Evolutionary conservation across 2,329 filamentous ascomycete species (phyloP).

Genomic region (Cordyceps cateniannulata): DNA sequence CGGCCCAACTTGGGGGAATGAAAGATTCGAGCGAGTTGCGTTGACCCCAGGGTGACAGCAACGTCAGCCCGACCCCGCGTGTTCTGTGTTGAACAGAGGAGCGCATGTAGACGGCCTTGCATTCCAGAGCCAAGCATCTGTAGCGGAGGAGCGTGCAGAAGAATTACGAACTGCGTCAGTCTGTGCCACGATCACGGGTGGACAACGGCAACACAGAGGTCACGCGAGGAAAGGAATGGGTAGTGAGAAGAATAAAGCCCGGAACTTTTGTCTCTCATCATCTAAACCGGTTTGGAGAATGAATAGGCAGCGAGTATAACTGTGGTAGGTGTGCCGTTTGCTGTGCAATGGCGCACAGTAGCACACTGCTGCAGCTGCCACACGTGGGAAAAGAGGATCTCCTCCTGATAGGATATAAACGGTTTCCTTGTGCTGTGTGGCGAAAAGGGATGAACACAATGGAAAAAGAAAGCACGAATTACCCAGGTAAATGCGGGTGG

Average conservation of each 20-base stretch:
- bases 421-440: background rate
- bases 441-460: background rate
- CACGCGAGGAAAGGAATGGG: background rate
- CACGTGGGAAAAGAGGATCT: conserved; percentile 9
- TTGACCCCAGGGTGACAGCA: background rate
- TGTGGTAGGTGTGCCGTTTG: background rate
- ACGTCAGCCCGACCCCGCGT: background rate
- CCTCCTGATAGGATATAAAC: background rate
- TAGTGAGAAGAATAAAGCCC: background rate
- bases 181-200: background rate
- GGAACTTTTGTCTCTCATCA: background rate
- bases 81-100: background rate
- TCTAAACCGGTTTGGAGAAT: background rate
- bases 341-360: background rate
- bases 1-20: background rate
- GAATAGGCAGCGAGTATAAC: background rate
- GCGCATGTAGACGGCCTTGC: conserved; percentile 1
- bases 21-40: background rate
- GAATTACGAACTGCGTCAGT: background rate
- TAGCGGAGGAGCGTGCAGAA: background rate
- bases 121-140: background rate
- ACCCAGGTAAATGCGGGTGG: background rate
- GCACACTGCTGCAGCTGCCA: background rate
- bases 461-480: background rate
- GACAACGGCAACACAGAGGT: background rate